Base-by-base conservation (phyloP, 2,329 filamentous ascomycete species). In the Fusarium nisikadoi region DNA sequence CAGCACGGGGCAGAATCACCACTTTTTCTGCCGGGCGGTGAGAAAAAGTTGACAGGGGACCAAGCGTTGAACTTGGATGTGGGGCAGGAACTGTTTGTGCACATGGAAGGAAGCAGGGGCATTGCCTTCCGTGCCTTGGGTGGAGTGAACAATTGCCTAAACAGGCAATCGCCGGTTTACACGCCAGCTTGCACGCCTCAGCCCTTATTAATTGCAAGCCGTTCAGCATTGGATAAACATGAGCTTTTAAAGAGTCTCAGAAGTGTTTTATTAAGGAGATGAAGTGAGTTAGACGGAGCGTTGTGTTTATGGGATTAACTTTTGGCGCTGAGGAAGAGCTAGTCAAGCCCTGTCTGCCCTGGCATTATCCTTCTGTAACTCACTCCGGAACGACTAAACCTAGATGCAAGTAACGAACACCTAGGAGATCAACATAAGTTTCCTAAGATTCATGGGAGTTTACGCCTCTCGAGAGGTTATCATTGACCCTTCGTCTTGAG, bases 21-120 rank as follows among this genome's bases (percentile, higher is more conserved):
- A 63, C 70, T 76, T 76, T 76, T 80, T 80, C 76, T 80, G 79
- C 79, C 79, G 69, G 76, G 79, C 78, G 79, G 79, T 80, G 62
- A 70, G n/a, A 13, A 38, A 35, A n/a, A 17, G 19, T 41, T n/a
- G 41, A 47, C 53, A 47, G 36, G 58, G 59, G 47, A 42, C 20
- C 46, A 60, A 41, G n/a, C 49, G 35, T 35, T 42, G 29, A 19
- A 38, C 9, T 38, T 23, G 39, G 23, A 50, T 63, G 66, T 62
- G 64, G 63, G 62, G 49, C 43, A 49, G 55, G 53, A 65, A 61
- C 53, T 33, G 41, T 45, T 36, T 45, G 19, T 19, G 55, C 38
- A 60, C 46, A 59, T 54, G 52, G 42, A 53, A 50, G 52, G 42
- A 53, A 50, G 36, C 59, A 57, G 43, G 45, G 47, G 36, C 53